Conservation (phyloP, 345 rosid genomes). For the Physaria fendleri region DNA sequence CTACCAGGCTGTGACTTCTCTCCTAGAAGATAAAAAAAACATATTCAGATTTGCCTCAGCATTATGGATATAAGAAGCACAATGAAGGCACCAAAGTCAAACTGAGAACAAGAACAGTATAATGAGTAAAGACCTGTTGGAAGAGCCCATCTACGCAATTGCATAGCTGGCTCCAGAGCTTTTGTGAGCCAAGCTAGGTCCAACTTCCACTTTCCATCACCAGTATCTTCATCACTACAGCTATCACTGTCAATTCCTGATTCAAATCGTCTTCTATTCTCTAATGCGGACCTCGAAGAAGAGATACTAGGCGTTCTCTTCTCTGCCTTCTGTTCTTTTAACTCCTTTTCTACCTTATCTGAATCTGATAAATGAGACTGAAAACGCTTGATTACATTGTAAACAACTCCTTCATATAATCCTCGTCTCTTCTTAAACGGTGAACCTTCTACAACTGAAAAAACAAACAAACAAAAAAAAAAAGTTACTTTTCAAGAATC, state of each 20-base stretch:
- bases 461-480: too few relatives aligned
- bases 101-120: too few relatives aligned
- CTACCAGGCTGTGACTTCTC: slow-evolving; percentile 42
- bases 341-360: slow-evolving; percentile 26
- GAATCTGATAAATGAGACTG: slow-evolving; percentile 41
- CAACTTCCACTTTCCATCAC: slow-evolving; percentile 55
- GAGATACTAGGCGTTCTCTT: slow-evolving; percentile 23
- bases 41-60: slow-evolving; percentile 12
- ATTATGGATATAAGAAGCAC: neutral
- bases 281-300: slow-evolving; percentile 26
- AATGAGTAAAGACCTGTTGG: slow-evolving; percentile 51
- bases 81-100: neutral
- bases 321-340: slow-evolving; percentile 13
- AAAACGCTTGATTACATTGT: slow-evolving; percentile 38
- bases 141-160: slow-evolving; percentile 69
- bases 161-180: slow-evolving; percentile 77
- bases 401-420: slow-evolving; percentile 30
- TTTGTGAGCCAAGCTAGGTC: slow-evolving; percentile 77
- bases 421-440: slow-evolving; percentile 31
- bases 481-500: neutral
- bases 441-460: slow-evolving; percentile 19
- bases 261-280: slow-evolving; percentile 19
- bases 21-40: slow-evolving; percentile 33
- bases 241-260: slow-evolving; percentile 32
- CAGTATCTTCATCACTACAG: slow-evolving; percentile 43